A percentile compares a stretch with the other conserved stretches of the same genome.
These are phyloP conservation scores for Cladochytrium tenue DNA, from an alignment of 371 early-diverging fungal species.

Conservation along the genomic window DNA sequence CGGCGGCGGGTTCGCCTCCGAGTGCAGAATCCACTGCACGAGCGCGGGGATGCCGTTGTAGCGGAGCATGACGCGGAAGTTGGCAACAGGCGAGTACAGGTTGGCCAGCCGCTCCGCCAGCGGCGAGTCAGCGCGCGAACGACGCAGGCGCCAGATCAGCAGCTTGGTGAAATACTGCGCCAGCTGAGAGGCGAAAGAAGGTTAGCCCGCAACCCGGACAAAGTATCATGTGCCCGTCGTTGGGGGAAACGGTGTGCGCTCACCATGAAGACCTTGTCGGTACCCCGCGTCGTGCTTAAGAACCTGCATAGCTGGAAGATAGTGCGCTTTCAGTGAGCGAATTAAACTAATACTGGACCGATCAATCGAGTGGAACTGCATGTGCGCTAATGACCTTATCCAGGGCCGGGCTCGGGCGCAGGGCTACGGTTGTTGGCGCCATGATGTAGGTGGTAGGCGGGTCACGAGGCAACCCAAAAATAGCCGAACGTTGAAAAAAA, in stretches of 20 bases:
- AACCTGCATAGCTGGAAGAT: slow-evolving; percentile 34
- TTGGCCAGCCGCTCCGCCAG: slow-evolving; percentile 72
- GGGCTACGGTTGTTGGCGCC: too few relatives aligned
- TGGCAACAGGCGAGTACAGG: slow-evolving; percentile 78
- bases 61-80: slow-evolving; percentile 88
- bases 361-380: neutral
- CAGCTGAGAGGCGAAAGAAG: slow-evolving; percentile 53
- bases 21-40: slow-evolving; percentile 81
- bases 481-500: too few relatives aligned
- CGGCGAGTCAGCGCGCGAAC: slow-evolving; percentile 36
- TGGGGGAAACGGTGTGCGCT: slow-evolving; percentile 13
- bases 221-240: neutral
- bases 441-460: too few relatives aligned
- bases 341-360: neutral
- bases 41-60: slow-evolving; percentile 85
- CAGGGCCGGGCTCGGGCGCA: slow-evolving; percentile 19
- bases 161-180: slow-evolving; percentile 90
- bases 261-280: slow-evolving; percentile 95
- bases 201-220: neutral
- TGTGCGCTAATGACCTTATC: slow-evolving; percentile 19
- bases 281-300: slow-evolving; percentile 60
- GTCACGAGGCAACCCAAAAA: too few relatives aligned
- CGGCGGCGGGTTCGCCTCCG: slow-evolving; percentile 43
- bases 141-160: slow-evolving; percentile 69
- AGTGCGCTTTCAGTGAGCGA: neutral